Evolutionary conservation across 139 green algal species (phyloP), one percentile per base, ranked within the genome.

Genomic region (Chlamydomonas asymmetrica): DNA sequence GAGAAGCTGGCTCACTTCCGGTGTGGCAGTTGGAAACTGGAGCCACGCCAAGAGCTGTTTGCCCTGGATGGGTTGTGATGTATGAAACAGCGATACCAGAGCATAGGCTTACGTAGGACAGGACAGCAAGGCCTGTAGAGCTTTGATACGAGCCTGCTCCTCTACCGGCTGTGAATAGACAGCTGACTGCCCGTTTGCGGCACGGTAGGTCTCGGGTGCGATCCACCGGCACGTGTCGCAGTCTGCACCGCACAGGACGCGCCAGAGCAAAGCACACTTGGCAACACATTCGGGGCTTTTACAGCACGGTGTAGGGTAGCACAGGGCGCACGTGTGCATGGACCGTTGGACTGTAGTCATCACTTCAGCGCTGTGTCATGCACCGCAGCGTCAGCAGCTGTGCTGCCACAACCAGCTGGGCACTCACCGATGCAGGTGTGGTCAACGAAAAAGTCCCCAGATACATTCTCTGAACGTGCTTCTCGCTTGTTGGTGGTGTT

Each of bases 151-250:
- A 31, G 80, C 78, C 38, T 74, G 52, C 0, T 48, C 23, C 2
- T 34, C 83, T 6, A 64, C 32, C 4, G 92, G 92, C 82, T 97
- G 92, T 1, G 27, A 8, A 4, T 66, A 66, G 31, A 95, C 90
- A 0, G 87, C 90, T 4, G 78, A 86, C 64, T 84, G 77, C 6
- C 54, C 40, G 5, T 76, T 79, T 29, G 80, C 79, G 4, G 83
- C 71, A 1, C 22, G 48, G 52, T 90, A 95, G 0, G 79, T 83
- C 20, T 72, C 69, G 5, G 92, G 92, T 1, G 82, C 83, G 86
- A 96, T 94, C 91, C 89, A 95, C 29, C 92, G 84, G 76, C 92
- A 97, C 0, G 88, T 93, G 63, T 94, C 90, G 74, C 90, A 94
- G 71, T 94, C 89, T 91, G 78, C 40, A 59, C 9, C 4, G 62